Base-by-base conservation (phyloP, 371 early-diverging fungal species). In the Sporodiniella umbellata region DNA sequence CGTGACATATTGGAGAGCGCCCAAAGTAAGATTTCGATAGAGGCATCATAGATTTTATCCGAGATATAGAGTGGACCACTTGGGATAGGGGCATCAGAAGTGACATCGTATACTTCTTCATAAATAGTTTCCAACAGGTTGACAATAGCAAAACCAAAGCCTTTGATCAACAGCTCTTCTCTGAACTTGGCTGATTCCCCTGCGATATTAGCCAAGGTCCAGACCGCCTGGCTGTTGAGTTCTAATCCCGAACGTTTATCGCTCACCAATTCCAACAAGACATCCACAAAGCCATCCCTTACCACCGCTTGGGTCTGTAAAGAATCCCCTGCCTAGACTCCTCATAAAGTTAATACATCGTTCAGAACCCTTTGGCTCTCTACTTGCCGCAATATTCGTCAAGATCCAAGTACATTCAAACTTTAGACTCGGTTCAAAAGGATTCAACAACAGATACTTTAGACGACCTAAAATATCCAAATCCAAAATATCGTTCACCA, bases 391-490 rank as follows among this genome's bases (percentile, higher is more conserved):
- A 42, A 82, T 78, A 46, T 82, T 82, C 18, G 83, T 82, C 14
- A 80, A 59, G 33, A 82, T 79, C 83, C 83, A 82, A 2, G 80
- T 75, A 21, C 70, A 71, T 53, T 82, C 83, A 58, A 80, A 82
- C 80, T 71, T 72, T 26, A 72, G 42, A 14, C 48, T 35, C 14
- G 56, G 45, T 8, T 42, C 59, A 14, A 30, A 28, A 53, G 62
- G 21, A 10, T 42, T 35, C 38, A 40, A 33, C 28, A 74, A 30
- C 14, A 75, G 18, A 11, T 65, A 64, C 19, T 66, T 70, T 8
- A 76, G 46, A 23, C 66, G 63, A 18, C 65, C 56, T 33, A 76
- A 55, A 11, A 76, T 57, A 24, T 60, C 60, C 43, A 72, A 46
- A 15, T 21, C 26, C 3, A 76, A 42, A 23, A 76, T 54, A 31